Percentiles rank a stretch among this genome's conserved stretches.
Evolutionary conservation across 2,329 filamentous ascomycete genomes (phyloP).

Genomic region (Fusarium vanettenii): DNA sequence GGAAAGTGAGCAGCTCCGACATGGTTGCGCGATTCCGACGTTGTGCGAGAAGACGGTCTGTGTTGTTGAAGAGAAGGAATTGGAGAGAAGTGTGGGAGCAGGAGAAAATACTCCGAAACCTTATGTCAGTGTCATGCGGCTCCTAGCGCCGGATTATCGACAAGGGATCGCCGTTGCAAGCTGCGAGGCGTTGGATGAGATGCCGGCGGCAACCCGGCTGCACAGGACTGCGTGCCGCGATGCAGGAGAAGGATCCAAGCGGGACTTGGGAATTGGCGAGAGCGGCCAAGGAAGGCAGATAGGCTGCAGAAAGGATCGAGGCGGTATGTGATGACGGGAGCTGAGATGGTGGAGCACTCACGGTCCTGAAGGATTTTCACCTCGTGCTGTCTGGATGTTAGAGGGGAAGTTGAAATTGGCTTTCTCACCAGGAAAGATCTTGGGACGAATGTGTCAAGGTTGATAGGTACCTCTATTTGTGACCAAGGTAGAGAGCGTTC

Average conservation of each 20-base stretch:
- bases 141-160: constrained; percentile 2
- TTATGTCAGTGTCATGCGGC: not conserved
- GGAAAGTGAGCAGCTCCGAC: constrained; percentile 50
- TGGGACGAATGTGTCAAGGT: not conserved
- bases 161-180: constrained; percentile 7
- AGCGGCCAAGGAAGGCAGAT: not conserved
- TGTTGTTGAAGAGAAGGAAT: not conserved
- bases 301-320: not conserved
- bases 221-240: constrained; percentile 1
- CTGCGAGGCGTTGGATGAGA: constrained; percentile 11
- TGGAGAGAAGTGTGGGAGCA: not conserved
- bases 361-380: not conserved
- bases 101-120: not conserved
- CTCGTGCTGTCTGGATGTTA: constrained; percentile 3
- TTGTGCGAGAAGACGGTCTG: not conserved
- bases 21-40: constrained; percentile 34
- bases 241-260: not conserved
- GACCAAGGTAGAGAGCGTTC: too few relatives aligned
- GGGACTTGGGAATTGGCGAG: not conserved
- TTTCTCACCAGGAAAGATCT: constrained; percentile 16
- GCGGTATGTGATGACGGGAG: not conserved
- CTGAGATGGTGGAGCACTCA: not conserved
- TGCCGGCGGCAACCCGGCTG: constrained; percentile 27
- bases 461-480: too few relatives aligned
- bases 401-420: constrained; percentile 34